These are phyloP conservation scores for Ascomycota sp. DNA, from an alignment of 2,329 filamentous ascomycete species.

Conservation along the genomic window DNA sequence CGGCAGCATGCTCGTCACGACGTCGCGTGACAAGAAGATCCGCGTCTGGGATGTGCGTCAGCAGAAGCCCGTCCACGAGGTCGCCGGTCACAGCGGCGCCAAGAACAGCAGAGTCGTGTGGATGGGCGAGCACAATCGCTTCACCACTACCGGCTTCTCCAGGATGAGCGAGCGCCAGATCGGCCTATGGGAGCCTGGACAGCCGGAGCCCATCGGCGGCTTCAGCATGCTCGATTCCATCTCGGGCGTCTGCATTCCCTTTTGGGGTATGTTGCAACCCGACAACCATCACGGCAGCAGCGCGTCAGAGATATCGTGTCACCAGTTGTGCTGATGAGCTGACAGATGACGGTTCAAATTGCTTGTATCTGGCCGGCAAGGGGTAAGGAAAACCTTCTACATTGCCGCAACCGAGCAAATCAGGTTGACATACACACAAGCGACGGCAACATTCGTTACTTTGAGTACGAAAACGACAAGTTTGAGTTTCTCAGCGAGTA, in stretches of 20 bases:
- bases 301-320: too few species aligned
- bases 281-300: too few species aligned
- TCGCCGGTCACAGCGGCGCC: constrained; percentile 69
- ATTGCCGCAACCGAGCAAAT: neutral
- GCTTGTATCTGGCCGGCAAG: constrained; percentile 90
- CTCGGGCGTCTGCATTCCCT: constrained; percentile 96
- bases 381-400: constrained; percentile 36
- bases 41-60: constrained; percentile 94
- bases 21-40: constrained; percentile 94
- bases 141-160: constrained; percentile 93
- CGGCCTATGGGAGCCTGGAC: constrained; percentile 83
- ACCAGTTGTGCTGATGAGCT: constrained; percentile 6
- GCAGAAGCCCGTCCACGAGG: constrained; percentile 70
- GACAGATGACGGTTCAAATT: constrained; percentile 72
- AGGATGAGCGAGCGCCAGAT: constrained; percentile 96
- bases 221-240: constrained; percentile 87
- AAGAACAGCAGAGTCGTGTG: constrained; percentile 96
- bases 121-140: constrained; percentile 91
- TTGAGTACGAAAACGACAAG: constrained; percentile 95
- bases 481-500: constrained; percentile 95
- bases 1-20: constrained; percentile 72
- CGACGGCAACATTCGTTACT: constrained; percentile 98
- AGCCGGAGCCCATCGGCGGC: constrained; percentile 68
- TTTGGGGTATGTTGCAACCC: constrained; percentile 51
- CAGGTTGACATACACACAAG: constrained; percentile 19